phyloP scores from a whole-genome alignment of 23 red algal genomes.

The Gracilaria domingensis region DNA sequence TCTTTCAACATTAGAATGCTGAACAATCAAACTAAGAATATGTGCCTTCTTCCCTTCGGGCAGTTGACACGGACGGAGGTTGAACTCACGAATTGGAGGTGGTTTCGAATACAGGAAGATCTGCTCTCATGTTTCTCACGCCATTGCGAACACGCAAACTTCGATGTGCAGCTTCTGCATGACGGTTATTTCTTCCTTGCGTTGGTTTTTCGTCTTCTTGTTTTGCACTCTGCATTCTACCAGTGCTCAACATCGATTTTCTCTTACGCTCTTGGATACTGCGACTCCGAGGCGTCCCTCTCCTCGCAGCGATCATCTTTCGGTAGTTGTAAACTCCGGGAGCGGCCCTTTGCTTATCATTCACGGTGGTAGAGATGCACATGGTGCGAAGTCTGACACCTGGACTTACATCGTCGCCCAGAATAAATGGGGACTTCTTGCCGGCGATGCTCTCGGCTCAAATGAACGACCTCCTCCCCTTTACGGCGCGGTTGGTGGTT shows the following conservation, averaged over 20 bases:
- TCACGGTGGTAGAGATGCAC: conserved; percentile 39
- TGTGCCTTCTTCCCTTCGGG: not conserved
- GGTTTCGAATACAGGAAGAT: not conserved
- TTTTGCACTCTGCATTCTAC: not conserved
- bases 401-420: conserved; percentile 53
- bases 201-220: not conserved
- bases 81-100: not conserved
- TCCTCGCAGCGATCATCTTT: conserved; percentile 58
- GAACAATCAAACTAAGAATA: not conserved
- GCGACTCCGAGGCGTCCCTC: conserved; percentile 13
- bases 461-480: conserved; percentile 46
- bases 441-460: not conserved
- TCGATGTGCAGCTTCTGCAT: conserved; percentile 32
- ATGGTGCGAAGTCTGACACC: conserved; percentile 53
- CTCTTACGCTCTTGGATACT: conserved; percentile 3
- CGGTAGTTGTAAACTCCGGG: conserved; percentile 50
- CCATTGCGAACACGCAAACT: not conserved
- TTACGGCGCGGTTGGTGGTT: conserved; percentile 53
- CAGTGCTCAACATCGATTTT: conserved; percentile 40
- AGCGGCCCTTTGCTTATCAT: conserved; percentile 39
- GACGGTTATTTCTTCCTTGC: not conserved
- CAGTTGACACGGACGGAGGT: not conserved
- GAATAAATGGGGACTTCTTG: conserved; percentile 52
- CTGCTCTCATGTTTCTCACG: not conserved
- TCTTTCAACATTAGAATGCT: not conserved